These are phyloP conservation scores for Blastomyces parvus DNA, from an alignment of 2,329 filamentous ascomycete genomes.

Conservation along the genomic window DNA sequence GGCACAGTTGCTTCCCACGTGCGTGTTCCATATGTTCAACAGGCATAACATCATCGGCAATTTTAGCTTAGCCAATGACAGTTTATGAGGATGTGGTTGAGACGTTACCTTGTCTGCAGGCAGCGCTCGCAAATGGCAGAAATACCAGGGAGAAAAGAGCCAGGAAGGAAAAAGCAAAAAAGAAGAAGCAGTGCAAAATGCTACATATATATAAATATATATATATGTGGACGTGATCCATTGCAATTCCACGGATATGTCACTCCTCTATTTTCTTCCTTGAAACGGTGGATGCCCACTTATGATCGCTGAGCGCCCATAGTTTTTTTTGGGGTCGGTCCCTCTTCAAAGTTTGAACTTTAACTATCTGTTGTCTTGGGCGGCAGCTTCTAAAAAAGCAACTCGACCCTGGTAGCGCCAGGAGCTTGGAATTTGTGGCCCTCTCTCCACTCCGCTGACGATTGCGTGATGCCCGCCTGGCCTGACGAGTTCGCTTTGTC, in stretches of 20 bases:
- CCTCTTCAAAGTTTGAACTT: conserved; percentile 1
- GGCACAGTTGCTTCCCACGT: neutral
- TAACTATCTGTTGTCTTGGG: neutral
- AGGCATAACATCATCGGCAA: neutral
- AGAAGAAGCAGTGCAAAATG: neutral
- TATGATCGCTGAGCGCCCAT: neutral
- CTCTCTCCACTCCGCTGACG: conserved; percentile 7
- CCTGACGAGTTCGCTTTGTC: conserved; percentile 1
- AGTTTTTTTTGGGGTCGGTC: neutral
- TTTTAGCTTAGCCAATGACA: neutral
- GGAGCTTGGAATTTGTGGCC: neutral
- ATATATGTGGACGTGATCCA: neutral
- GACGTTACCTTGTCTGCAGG: neutral
- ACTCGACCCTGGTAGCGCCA: neutral
- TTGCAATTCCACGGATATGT: neutral
- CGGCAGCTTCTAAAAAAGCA: neutral
- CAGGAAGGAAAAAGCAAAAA: neutral
- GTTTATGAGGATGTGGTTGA: neutral
- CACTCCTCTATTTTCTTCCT: neutral
- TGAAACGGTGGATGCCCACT: neutral
- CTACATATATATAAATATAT: neutral
- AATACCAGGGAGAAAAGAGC: neutral
- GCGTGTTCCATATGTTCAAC: neutral
- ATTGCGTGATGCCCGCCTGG: conserved; percentile 7
- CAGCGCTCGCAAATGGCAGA: neutral